Evolutionary conservation across 2,329 filamentous ascomycete species (phyloP).

Genomic region (Ophiostoma novo-ulmi): DNA sequence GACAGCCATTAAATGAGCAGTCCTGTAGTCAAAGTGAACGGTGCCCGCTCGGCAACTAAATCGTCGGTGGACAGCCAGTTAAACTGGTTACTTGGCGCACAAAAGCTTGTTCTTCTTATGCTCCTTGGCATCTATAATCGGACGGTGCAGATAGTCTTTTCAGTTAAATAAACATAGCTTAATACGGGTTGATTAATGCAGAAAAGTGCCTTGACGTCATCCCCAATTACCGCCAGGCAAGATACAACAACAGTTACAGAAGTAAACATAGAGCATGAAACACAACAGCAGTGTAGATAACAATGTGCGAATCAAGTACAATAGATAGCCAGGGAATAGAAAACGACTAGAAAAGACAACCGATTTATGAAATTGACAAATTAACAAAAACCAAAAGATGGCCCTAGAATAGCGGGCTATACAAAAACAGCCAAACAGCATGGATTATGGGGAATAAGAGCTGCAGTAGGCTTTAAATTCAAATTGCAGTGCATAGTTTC

Average conservation of each 20-base stretch:
- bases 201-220: background rate
- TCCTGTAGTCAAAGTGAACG: too few species aligned
- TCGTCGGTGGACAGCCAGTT: background rate
- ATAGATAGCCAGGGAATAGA: background rate
- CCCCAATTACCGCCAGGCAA: background rate
- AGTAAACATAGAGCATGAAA: background rate
- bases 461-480: background rate
- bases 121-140: background rate
- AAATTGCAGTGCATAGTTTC: background rate
- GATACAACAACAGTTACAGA: background rate
- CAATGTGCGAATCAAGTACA: background rate
- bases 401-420: background rate
- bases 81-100: background rate
- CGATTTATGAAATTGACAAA: background rate
- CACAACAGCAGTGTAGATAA: background rate
- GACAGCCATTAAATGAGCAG: too few species aligned
- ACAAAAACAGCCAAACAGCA: conserved; percentile 6
- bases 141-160: background rate
- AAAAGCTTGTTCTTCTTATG: background rate
- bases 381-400: background rate
- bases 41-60: too few species aligned
- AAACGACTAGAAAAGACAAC: background rate
- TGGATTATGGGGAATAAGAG: conserved; percentile 15
- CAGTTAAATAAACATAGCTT: background rate
- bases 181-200: background rate